Percentiles rank a stretch among this genome's conserved stretches.
Evolutionary conservation across 108 stramenopile genomes (phyloP).

Genomic region (Cafeteria roenbergensis): DNA sequence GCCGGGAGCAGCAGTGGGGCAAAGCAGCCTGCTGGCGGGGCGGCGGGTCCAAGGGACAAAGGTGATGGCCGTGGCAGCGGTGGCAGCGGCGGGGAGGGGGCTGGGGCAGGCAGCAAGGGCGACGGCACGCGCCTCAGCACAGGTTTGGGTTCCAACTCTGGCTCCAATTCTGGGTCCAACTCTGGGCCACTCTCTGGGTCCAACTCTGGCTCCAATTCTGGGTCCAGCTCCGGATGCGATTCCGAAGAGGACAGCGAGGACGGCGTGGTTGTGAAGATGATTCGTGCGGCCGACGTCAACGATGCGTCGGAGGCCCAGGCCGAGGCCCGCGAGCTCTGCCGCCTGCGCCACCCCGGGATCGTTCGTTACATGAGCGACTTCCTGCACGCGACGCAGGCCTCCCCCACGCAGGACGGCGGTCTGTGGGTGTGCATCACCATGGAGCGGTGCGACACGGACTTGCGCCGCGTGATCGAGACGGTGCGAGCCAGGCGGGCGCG

Average conservation of each 20-base stretch:
- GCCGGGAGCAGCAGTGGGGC: too few relatives aligned
- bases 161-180: too few relatives aligned
- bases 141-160: too few relatives aligned
- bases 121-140: too few relatives aligned
- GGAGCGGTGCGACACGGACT: constrained; percentile 1
- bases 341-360: constrained; percentile 1
- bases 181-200: not conserved
- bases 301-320: constrained; percentile 1
- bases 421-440: constrained; percentile 3
- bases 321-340: not conserved
- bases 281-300: not conserved
- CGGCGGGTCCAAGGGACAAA: too few relatives aligned
- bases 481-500: not conserved
- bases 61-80: too few relatives aligned
- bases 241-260: too few relatives aligned
- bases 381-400: not conserved
- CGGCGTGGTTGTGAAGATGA: not conserved
- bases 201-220: not conserved
- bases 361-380: constrained; percentile 1
- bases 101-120: too few relatives aligned
- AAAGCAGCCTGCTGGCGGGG: too few relatives aligned
- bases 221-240: too few relatives aligned
- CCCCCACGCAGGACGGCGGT: not conserved
- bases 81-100: too few relatives aligned
- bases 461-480: not conserved